Percentiles rank a stretch among this genome's conserved stretches.
These are phyloP conservation scores for Carpinus fangiana DNA, from an alignment of 306 rosid species.

Conservation along the genomic window DNA sequence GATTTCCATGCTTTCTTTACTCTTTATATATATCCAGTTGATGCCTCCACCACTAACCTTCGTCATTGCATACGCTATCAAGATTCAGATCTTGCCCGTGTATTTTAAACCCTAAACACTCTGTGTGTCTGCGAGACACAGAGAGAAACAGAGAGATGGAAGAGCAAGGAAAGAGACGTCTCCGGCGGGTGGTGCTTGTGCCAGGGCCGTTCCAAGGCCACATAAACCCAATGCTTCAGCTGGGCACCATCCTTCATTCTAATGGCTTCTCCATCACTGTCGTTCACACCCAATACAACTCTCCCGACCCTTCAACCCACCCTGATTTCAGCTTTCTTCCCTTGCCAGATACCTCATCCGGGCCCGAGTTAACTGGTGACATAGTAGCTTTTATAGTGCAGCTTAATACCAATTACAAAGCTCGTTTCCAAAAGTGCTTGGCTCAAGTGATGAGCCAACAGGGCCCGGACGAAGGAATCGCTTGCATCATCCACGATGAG, in stretches of 20 bases:
- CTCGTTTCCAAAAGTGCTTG: constrained; percentile 31
- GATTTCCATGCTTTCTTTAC: too few species aligned
- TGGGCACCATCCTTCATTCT: too few species aligned
- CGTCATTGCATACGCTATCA: too few species aligned
- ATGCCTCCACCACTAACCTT: too few species aligned
- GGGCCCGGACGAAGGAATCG: constrained; percentile 22
- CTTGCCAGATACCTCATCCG: constrained; percentile 27
- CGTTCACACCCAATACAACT: too few species aligned
- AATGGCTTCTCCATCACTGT: too few species aligned
- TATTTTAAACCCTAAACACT: too few species aligned
- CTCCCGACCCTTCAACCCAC: too few species aligned
- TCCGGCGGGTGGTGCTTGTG: constrained; percentile 22
- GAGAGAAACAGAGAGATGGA: constrained; percentile 20
- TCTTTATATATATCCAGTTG: too few species aligned
- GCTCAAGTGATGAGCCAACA: constrained; percentile 1
- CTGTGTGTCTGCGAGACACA: not conserved
- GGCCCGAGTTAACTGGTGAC: constrained; percentile 7
- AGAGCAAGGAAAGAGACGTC: constrained; percentile 9
- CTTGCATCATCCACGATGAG: constrained; percentile 43
- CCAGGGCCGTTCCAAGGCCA: constrained; percentile 41
- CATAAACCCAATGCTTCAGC: constrained; percentile 9
- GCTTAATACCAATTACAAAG: constrained; percentile 24
- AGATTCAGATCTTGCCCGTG: too few species aligned
- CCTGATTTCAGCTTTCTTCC: too few species aligned
- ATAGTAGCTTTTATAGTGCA: not conserved